Evolutionary conservation across 129 eudicot species (phyloP).

Genomic region (Flaveria sonorensis): DNA sequence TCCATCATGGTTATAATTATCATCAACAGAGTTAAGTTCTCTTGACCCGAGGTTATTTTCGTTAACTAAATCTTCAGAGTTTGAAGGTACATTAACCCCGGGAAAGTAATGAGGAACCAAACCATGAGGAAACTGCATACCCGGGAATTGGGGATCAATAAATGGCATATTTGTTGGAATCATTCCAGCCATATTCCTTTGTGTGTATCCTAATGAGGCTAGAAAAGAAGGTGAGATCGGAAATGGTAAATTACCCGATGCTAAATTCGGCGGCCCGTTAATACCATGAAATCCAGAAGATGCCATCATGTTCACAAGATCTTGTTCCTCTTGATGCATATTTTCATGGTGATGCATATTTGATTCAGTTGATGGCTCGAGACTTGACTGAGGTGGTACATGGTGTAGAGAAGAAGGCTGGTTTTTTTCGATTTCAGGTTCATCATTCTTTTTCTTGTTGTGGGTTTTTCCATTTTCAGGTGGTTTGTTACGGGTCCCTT

Average conservation of each 20-base stretch:
- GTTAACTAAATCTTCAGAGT: conserved; percentile 45
- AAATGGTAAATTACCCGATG: conserved; percentile 63
- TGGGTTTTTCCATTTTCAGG: conserved; percentile 41
- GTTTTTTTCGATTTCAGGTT: background rate
- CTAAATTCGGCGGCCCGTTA: conserved; percentile 60
- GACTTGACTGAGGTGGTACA: conserved; percentile 18
- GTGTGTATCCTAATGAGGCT: conserved; percentile 73
- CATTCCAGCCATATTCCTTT: conserved; percentile 62
- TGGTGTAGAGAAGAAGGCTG: conserved; percentile 39
- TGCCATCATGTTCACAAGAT: conserved; percentile 87
- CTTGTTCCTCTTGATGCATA: conserved; percentile 85
- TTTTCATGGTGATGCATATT: conserved; percentile 44
- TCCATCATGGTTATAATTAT: conserved; percentile 44
- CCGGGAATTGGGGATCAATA: conserved; percentile 57
- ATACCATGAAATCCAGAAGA: conserved; percentile 65
- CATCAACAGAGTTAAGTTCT: conserved; percentile 45
- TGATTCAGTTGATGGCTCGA: conserved; percentile 45
- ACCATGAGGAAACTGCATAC: conserved; percentile 74
- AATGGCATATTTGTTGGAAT: conserved; percentile 63
- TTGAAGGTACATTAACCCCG: conserved; percentile 46
- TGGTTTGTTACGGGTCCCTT: conserved; percentile 43
- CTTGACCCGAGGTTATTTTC: conserved; percentile 41
- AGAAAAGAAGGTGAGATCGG: conserved; percentile 64
- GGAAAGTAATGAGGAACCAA: conserved; percentile 70
- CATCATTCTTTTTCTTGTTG: background rate